phyloP scores from a whole-genome alignment of 768 basidiomycete genomes.

The Phanerochaete carnosa region DNA sequence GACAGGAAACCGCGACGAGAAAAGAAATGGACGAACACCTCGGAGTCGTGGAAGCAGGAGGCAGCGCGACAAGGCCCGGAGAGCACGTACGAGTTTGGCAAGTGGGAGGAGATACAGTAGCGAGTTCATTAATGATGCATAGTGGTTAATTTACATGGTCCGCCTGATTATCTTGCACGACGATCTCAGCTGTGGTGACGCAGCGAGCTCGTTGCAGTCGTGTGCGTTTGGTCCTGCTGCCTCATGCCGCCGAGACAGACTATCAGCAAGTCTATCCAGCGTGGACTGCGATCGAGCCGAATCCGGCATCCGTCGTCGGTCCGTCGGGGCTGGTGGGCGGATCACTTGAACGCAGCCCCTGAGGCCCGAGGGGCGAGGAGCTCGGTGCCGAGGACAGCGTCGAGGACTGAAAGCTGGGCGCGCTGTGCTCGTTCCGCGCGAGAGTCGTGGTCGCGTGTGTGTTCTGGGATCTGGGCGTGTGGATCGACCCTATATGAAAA shows the following conservation, averaged over 20 bases:
- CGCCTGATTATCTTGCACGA: too few relatives aligned
- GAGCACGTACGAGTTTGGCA: conserved; percentile 48
- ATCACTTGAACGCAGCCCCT: background rate
- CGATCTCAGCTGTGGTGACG: too few relatives aligned
- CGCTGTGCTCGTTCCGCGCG: background rate
- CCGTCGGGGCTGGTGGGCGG: background rate
- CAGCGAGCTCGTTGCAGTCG: too few relatives aligned
- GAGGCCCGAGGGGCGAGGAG: background rate
- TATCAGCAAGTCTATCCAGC: too few relatives aligned
- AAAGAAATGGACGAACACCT: conserved; percentile 18
- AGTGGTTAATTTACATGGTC: too few relatives aligned
- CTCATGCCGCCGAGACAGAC: too few relatives aligned
- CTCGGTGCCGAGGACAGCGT: background rate
- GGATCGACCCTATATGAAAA: background rate
- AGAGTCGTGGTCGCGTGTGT: background rate
- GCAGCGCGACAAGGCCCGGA: conserved; percentile 25
- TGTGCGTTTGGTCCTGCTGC: too few relatives aligned
- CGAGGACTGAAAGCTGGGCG: background rate
- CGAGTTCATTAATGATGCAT: too few relatives aligned
- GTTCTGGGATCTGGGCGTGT: background rate
- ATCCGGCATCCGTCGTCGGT: background rate
- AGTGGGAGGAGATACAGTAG: conserved; percentile 34
- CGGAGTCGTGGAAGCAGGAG: conserved; percentile 45
- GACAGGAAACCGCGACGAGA: conserved; percentile 4
- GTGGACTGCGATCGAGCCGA: background rate